Evolutionary conservation across 2,329 filamentous ascomycete species (phyloP).

Genomic region (Sarocladium strictum): DNA sequence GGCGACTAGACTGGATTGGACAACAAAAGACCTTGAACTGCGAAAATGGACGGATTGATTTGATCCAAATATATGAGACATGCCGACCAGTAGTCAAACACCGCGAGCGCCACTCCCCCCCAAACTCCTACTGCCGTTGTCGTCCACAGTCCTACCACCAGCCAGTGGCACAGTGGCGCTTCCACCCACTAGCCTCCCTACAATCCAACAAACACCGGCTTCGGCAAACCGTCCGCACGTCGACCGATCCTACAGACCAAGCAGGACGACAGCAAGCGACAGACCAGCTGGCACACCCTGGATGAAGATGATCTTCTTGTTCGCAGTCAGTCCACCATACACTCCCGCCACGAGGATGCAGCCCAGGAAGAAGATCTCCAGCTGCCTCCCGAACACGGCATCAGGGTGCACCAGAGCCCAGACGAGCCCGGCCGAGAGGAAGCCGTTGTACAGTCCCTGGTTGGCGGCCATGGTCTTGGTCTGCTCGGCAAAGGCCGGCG

Average conservation of each 20-base stretch:
- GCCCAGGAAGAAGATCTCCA: slow-evolving; percentile 41
- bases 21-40: no score
- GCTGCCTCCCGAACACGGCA: slow-evolving; percentile 33
- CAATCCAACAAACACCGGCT: no score
- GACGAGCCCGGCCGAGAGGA: slow-evolving; percentile 40
- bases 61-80: no score
- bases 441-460: slow-evolving; percentile 48
- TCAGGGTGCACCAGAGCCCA: slow-evolving; percentile 43
- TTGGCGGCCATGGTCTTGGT: slow-evolving; percentile 41
- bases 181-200: no score
- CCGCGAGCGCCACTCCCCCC: no score
- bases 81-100: no score
- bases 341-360: slow-evolving; percentile 39
- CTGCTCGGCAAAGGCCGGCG: slow-evolving; percentile 37
- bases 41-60: no score
- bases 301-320: slow-evolving; percentile 34
- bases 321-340: slow-evolving; percentile 37
- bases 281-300: slow-evolving; percentile 32
- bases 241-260: not conserved
- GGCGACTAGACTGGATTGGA: no score
- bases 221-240: no score
- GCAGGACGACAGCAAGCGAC: not conserved
- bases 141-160: no score
- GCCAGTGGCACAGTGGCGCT: no score
- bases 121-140: no score